Evolutionary conservation across 2,329 filamentous ascomycete genomes (phyloP).

Genomic region (Pseudocercospora crystallina): DNA sequence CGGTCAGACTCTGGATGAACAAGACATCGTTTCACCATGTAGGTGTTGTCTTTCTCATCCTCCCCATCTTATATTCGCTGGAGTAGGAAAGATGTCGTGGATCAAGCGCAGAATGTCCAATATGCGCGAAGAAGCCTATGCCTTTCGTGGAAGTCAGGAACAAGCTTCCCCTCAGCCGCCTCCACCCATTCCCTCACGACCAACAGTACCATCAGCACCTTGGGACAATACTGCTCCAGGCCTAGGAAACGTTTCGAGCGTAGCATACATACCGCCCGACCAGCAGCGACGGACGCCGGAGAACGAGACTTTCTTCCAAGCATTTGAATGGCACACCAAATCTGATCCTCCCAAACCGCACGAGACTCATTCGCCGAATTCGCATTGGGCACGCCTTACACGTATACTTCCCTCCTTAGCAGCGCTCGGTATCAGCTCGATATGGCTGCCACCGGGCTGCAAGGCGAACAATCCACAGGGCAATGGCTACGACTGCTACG

Average conservation of each 20-base stretch:
- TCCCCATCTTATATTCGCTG: background rate
- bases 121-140: conserved; percentile 5
- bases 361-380: conserved; percentile 47
- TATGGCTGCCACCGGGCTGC: conserved; percentile 71
- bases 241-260: no score
- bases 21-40: background rate
- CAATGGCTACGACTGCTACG: conserved; percentile 66
- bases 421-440: conserved; percentile 58
- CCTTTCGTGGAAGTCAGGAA: background rate
- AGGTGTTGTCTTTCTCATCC: conserved; percentile 3
- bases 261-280: background rate
- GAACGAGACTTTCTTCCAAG: conserved; percentile 61
- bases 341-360: conserved; percentile 33
- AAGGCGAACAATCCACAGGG: conserved; percentile 62
- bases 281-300: conserved; percentile 24
- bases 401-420: conserved; percentile 29
- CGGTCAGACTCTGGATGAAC: no score
- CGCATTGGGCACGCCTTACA: conserved; percentile 32
- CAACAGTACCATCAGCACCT: background rate
- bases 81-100: conserved; percentile 12
- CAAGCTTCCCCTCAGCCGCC: background rate
- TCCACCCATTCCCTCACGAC: conserved; percentile 6
- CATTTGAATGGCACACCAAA: conserved; percentile 71
- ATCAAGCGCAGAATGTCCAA: conserved; percentile 9
- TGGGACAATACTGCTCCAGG: no score